A percentile compares a stretch with the other conserved stretches of the same genome.
phyloP scores from a whole-genome alignment of 768 basidiomycete species.

The Leccinum broughii region DNA sequence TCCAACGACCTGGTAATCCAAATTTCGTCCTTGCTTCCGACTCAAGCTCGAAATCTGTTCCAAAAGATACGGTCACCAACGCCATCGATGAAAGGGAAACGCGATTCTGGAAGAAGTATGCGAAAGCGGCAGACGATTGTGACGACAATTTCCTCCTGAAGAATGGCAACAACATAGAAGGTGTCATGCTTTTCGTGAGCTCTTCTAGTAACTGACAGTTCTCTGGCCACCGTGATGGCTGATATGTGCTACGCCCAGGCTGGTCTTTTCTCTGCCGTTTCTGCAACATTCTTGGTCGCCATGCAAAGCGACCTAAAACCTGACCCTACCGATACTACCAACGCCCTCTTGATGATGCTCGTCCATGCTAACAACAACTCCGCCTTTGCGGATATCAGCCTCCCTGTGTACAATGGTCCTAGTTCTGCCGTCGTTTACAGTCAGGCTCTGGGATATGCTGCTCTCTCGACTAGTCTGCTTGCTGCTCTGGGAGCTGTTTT shows the following conservation, averaged over 20 bases:
- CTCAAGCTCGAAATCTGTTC: neutral
- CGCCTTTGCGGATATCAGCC: slow-evolving; percentile 7
- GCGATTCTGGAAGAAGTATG: slow-evolving; percentile 1
- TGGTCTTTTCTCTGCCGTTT: slow-evolving; percentile 43
- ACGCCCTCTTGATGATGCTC: slow-evolving; percentile 28
- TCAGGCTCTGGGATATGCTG: slow-evolving; percentile 23
- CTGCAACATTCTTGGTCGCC: slow-evolving; percentile 40
- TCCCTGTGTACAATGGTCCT: slow-evolving; percentile 22
- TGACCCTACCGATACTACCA: slow-evolving; percentile 29
- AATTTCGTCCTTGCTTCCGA: neutral
- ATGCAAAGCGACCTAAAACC: slow-evolving; percentile 35
- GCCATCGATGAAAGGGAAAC: neutral
- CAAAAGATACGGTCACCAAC: neutral
- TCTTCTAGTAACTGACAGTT: neutral
- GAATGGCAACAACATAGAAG: neutral
- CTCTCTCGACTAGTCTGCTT: slow-evolving; percentile 21
- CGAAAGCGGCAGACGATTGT: neutral
- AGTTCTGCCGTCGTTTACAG: slow-evolving; percentile 13
- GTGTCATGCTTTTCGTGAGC: slow-evolving; percentile 6
- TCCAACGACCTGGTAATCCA: neutral
- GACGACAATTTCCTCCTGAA: slow-evolving; percentile 2
- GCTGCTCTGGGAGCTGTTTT: slow-evolving; percentile 25
- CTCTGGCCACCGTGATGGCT: neutral
- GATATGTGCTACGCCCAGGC: slow-evolving; percentile 24
- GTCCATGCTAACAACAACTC: slow-evolving; percentile 12